Evolutionary conservation across 768 basidiomycete species (phyloP).

Genomic region (Phlebiopsis gigantea): DNA sequence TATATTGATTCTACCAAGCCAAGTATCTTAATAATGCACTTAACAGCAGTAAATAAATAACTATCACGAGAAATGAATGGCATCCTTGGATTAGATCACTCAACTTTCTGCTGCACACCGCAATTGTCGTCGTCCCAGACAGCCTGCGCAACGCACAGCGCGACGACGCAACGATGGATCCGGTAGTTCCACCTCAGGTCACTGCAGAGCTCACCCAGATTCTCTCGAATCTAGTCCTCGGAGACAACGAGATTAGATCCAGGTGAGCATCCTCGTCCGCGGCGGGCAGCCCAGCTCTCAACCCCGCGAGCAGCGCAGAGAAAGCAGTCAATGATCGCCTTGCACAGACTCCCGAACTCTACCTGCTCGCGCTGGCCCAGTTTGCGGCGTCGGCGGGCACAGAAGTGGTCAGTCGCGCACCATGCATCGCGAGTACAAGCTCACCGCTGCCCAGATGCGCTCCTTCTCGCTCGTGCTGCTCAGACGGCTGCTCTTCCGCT

Average conservation of each 20-base stretch:
- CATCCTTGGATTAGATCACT: background rate
- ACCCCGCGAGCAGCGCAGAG: constrained; percentile 50
- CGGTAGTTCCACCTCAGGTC: constrained; percentile 56
- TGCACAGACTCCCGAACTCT: constrained; percentile 72
- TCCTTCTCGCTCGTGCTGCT: constrained; percentile 80
- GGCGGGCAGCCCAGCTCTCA: background rate
- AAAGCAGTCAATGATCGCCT: constrained; percentile 78
- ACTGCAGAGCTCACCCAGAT: constrained; percentile 77
- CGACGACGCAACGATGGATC: constrained; percentile 16
- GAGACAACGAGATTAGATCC: constrained; percentile 77
- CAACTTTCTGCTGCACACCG: background rate
- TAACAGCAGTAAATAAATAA: background rate
- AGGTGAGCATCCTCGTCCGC: constrained; percentile 36
- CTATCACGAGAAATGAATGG: background rate
- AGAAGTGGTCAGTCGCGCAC: constrained; percentile 56
- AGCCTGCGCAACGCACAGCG: background rate
- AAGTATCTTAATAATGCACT: background rate
- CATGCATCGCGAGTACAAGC: background rate
- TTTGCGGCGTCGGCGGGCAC: constrained; percentile 74
- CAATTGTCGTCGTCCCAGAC: background rate
- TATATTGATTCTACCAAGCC: background rate
- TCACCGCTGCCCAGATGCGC: constrained; percentile 53
- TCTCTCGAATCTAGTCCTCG: constrained; percentile 77
- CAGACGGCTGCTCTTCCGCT: constrained; percentile 71
- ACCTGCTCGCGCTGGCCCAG: constrained; percentile 73